These are phyloP conservation scores for Carex cristatella DNA, from an alignment of 176 grass and related monocot species.

Conservation along the genomic window DNA sequence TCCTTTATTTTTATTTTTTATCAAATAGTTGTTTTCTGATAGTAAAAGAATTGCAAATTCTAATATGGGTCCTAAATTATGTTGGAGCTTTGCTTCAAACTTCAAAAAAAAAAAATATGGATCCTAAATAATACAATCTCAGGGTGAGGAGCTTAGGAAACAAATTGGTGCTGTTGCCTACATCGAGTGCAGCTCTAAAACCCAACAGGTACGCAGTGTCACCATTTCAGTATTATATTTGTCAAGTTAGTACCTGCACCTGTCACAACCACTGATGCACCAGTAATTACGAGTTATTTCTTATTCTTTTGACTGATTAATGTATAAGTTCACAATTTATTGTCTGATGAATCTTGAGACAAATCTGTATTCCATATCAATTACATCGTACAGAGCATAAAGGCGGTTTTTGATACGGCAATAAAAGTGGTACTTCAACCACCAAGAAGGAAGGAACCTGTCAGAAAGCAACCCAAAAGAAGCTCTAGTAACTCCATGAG, in stretches of 20 bases:
- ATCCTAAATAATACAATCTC: background rate
- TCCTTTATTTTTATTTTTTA: background rate
- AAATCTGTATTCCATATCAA: background rate
- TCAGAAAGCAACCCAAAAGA: conserved; percentile 40
- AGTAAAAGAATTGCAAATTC: background rate
- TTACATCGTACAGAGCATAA: conserved; percentile 42
- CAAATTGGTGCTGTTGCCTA: conserved; percentile 61
- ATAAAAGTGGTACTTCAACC: conserved; percentile 85
- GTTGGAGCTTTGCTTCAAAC: no score
- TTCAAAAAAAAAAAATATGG: background rate
- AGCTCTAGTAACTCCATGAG: conserved; percentile 34
- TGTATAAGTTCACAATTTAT: background rate
- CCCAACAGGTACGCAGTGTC: conserved; percentile 39
- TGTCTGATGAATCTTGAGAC: background rate
- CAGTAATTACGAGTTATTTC: background rate
- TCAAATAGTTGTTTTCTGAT: background rate
- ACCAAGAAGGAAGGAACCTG: conserved; percentile 48
- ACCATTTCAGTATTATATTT: background rate
- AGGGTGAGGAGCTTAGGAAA: conserved; percentile 67
- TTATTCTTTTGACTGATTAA: background rate
- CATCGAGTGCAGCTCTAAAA: conserved; percentile 80
- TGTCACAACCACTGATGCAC: background rate
- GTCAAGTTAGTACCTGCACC: background rate
- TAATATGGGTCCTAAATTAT: background rate
- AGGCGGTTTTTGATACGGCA: conserved; percentile 65